phyloP scores from a whole-genome alignment of 1,284 basidiomycete species.

The Agroathelia rolfsii region DNA sequence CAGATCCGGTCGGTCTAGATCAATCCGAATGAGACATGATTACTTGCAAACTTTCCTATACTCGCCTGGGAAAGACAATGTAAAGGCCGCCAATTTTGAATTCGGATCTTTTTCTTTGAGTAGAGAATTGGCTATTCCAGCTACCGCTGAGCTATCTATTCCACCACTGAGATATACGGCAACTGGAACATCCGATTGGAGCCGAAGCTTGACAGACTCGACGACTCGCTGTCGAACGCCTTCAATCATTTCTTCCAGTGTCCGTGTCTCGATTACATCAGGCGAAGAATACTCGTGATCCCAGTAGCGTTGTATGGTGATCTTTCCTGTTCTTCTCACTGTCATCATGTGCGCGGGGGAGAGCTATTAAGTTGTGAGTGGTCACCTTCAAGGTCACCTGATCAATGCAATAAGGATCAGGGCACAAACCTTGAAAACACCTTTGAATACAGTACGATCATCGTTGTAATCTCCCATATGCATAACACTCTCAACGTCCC shows the following conservation, averaged over 20 bases:
- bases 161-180: constrained; percentile 7
- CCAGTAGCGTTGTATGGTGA: constrained; percentile 7
- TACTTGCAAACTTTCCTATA: too few relatives aligned
- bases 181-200: constrained; percentile 6
- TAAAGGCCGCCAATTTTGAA: not conserved
- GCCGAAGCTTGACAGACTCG: constrained; percentile 3
- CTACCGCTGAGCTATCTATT: constrained; percentile 5
- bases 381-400: too few relatives aligned
- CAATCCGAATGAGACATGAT: not conserved
- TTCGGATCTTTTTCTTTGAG: constrained; percentile 5
- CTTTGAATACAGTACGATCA: constrained; percentile 7
- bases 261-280: too few relatives aligned
- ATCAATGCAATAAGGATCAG: too few relatives aligned
- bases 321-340: constrained; percentile 1
- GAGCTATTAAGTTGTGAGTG: not conserved
- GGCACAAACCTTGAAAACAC: constrained; percentile 6
- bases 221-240: not conserved
- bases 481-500: constrained; percentile 15
- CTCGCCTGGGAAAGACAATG: constrained; percentile 1
- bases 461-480: constrained; percentile 12
- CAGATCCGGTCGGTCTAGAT: constrained; percentile 7
- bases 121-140: constrained; percentile 2
- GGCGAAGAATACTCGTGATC: constrained; percentile 4
- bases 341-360: constrained; percentile 4
- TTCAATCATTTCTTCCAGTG: constrained; percentile 2